Percentiles rank a stretch among this genome's conserved stretches.
Evolutionary conservation across 2,329 filamentous ascomycete species (phyloP).

Genomic region (Nemania abortiva): DNA sequence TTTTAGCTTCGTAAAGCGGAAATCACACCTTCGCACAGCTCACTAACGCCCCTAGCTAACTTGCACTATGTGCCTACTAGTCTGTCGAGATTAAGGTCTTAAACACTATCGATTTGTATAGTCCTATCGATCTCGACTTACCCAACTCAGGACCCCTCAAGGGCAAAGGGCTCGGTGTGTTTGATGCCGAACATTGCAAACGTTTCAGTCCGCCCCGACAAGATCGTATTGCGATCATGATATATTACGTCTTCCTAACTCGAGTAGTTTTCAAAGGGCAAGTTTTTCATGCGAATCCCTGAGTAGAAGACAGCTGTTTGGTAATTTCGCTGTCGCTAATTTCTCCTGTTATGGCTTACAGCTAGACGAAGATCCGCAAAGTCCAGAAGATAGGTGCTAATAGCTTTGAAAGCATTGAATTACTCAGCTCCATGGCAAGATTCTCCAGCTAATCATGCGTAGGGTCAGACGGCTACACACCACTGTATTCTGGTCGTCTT

Average conservation of each 20-base stretch:
- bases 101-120: not conserved
- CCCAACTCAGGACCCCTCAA: not conserved
- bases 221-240: not conserved
- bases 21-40: slow-evolving; percentile 35
- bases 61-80: not conserved
- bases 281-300: not conserved
- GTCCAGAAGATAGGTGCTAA: not conserved
- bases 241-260: no score
- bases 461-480: slow-evolving; percentile 8
- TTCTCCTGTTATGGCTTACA: not conserved
- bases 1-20: slow-evolving; percentile 44
- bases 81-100: not conserved
- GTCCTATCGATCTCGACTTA: not conserved
- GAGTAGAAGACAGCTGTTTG: not conserved
- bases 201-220: not conserved
- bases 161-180: slow-evolving; percentile 7
- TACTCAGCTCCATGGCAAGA: not conserved
- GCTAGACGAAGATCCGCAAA: not conserved
- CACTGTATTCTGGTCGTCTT: slow-evolving; percentile 14
- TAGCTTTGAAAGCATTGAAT: slow-evolving; percentile 11
- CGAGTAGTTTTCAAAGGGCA: not conserved
- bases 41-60: slow-evolving; percentile 1
- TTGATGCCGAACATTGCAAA: slow-evolving; percentile 16
- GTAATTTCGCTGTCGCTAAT: not conserved
- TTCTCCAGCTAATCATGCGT: slow-evolving; percentile 3